A percentile compares a stretch with the other conserved stretches of the same genome.
Evolutionary conservation across 2,329 filamentous ascomycete genomes (phyloP).

Genomic region (Cladophialophora bantiana): DNA sequence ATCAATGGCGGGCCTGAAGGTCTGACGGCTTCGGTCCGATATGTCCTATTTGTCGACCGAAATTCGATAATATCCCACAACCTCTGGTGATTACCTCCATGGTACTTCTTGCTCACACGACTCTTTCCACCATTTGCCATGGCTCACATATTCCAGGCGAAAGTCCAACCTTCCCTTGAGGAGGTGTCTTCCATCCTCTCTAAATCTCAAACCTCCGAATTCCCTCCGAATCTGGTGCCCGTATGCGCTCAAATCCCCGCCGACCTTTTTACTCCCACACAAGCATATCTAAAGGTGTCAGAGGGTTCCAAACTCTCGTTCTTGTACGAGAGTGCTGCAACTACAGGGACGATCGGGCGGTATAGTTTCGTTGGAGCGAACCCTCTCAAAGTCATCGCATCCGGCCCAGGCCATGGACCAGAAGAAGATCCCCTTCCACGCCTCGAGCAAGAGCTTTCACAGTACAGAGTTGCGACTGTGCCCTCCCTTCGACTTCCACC

Average conservation of each 20-base stretch:
- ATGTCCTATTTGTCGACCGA: not conserved
- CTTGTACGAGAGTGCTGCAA: constrained; percentile 92
- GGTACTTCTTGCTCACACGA: constrained; percentile 11
- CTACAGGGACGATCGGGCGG: constrained; percentile 87
- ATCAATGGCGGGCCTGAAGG: not conserved
- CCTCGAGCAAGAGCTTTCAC: constrained; percentile 79
- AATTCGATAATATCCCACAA: not conserved
- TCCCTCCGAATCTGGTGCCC: constrained; percentile 78
- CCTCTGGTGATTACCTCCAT: constrained; percentile 1
- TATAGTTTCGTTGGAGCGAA: constrained; percentile 94
- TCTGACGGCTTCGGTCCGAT: not conserved
- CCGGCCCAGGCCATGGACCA: constrained; percentile 84
- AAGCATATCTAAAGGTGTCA: constrained; percentile 80
- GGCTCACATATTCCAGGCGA: constrained; percentile 47
- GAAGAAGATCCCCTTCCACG: constrained; percentile 82
- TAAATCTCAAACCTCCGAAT: constrained; percentile 58
- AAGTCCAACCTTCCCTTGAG: constrained; percentile 67
- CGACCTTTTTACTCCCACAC: constrained; percentile 92
- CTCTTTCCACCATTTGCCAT: not conserved
- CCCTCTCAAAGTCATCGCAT: constrained; percentile 79
- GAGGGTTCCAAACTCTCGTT: constrained; percentile 77
- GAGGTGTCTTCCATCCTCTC: constrained; percentile 64
- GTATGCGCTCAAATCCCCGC: constrained; percentile 85
- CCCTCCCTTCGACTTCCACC: constrained; percentile 84
- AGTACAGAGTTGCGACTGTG: constrained; percentile 80